Base-by-base conservation (phyloP, 345 rosid species). In the Erodium maritimum region DNA sequence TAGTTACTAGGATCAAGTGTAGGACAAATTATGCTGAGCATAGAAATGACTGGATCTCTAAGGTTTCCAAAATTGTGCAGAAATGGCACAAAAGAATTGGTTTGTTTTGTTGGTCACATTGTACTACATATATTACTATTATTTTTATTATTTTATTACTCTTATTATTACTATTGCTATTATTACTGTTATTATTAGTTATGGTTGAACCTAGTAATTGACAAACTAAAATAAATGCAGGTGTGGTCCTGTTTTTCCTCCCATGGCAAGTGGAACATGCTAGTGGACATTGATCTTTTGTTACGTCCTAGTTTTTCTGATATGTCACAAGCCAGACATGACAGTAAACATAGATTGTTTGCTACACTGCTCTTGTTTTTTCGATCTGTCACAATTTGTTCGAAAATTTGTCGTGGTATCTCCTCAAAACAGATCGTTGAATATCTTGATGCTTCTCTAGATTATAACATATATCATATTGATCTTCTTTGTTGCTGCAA, bases 11-110 rank as follows among this genome's bases (percentile, higher is more conserved):
- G 46, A 37, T 37, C 6, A 3, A 37, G 4, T 37, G 4, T 37
- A 37, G 46, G 46, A 37, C 46, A 37, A 37, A 50, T 50, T 50
- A 19, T 50, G 17, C 53, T 67, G 54, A 61, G 45, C 48, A 29
- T 50, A 52, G 19, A 60, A 19, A 18, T 51, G 19, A 37, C 33
- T 52, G 56, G 56, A 61, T 45, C 17, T 18, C 45, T 3, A 0
- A 9, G 64, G 50, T 61, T 61, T 29, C 29, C 64, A 52, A 19
- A 25, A n/a, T 29, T 1, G 24, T 51, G 24, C 21, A 51, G 13
- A 20, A 19, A 29, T 24, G 50, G 19, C 56, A 61, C 29, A 50
- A 37, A 29, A 12, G 12, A 37, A 37, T 11, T 37, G 10, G 12
- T 37, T 37, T 5, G 46, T 11, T 3, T 37, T 11, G 46, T 11